A percentile compares a stretch with the other conserved stretches of the same genome.
Conservation (phyloP, 441 rosid species). For the Pelargonium myrrhifolium region DNA sequence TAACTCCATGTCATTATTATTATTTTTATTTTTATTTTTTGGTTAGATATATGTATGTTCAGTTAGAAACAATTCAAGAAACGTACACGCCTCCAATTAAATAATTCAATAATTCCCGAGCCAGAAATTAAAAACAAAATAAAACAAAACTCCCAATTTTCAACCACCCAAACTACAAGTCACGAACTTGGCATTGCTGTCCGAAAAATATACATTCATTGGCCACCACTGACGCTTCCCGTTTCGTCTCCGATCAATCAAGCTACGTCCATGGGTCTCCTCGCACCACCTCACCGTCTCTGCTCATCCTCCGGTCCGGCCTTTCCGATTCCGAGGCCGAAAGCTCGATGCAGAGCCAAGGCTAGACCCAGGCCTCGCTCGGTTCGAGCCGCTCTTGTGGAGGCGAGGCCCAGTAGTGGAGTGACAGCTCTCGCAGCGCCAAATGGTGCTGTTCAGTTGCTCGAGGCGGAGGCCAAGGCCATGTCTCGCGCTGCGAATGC, state of each 20-base stretch:
- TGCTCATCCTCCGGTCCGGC: not conserved
- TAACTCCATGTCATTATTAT: no score
- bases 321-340: not conserved
- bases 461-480: constrained; percentile 61
- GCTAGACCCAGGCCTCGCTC: not conserved
- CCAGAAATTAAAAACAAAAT: not conserved
- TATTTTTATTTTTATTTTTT: no score
- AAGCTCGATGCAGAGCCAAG: not conserved
- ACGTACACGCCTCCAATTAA: not conserved
- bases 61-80: not conserved
- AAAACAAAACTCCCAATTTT: not conserved
- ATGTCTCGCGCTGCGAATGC: constrained; percentile 74
- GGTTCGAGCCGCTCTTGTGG: constrained; percentile 39
- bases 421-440: constrained; percentile 22
- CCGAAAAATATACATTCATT: not conserved
- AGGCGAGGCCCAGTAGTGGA: constrained; percentile 31
- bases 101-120: not conserved
- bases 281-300: not conserved
- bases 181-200: not conserved
- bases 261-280: not conserved
- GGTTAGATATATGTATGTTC: no score
- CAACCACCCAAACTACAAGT: not conserved
- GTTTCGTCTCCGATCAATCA: not conserved
- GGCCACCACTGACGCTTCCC: not conserved
- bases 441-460: constrained; percentile 16